These are phyloP conservation scores for Lithohypha guttulata DNA, from an alignment of 2,329 filamentous ascomycete genomes.

Conservation along the genomic window DNA sequence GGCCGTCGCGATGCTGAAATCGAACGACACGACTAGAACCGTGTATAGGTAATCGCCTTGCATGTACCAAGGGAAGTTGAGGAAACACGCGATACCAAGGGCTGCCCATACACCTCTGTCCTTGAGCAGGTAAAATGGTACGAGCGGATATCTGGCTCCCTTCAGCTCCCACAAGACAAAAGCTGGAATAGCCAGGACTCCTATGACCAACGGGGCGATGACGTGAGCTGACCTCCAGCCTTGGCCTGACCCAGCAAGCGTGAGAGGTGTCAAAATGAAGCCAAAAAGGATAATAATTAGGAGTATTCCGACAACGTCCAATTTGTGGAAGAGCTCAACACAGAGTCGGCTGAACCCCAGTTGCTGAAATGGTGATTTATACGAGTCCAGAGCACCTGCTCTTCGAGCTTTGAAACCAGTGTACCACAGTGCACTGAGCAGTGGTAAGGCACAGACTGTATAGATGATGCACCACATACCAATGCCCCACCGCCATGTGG, in stretches of 20 bases:
- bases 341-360: constrained; percentile 30
- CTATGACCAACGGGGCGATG: constrained; percentile 42
- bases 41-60: constrained; percentile 57
- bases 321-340: constrained; percentile 43
- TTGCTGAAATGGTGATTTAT: constrained; percentile 35
- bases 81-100: constrained; percentile 46
- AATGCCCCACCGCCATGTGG: constrained; percentile 52
- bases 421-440: constrained; percentile 42
- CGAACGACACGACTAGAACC: constrained; percentile 50
- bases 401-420: constrained; percentile 44
- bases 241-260: constrained; percentile 39
- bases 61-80: constrained; percentile 52
- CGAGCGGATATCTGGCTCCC: constrained; percentile 39
- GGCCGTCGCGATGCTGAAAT: constrained; percentile 46
- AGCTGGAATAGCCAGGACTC: constrained; percentile 37
- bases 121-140: constrained; percentile 52
- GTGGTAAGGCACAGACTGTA: constrained; percentile 44
- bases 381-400: constrained; percentile 37
- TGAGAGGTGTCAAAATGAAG: constrained; percentile 47
- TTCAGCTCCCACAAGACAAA: constrained; percentile 47
- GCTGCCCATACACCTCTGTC: constrained; percentile 56
- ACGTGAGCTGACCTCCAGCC: constrained; percentile 44
- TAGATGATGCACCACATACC: constrained; percentile 56
- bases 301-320: constrained; percentile 45
- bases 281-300: constrained; percentile 43